These are phyloP conservation scores for Thalassiosira profunda DNA, from an alignment of 108 stramenopile species.

Conservation along the genomic window DNA sequence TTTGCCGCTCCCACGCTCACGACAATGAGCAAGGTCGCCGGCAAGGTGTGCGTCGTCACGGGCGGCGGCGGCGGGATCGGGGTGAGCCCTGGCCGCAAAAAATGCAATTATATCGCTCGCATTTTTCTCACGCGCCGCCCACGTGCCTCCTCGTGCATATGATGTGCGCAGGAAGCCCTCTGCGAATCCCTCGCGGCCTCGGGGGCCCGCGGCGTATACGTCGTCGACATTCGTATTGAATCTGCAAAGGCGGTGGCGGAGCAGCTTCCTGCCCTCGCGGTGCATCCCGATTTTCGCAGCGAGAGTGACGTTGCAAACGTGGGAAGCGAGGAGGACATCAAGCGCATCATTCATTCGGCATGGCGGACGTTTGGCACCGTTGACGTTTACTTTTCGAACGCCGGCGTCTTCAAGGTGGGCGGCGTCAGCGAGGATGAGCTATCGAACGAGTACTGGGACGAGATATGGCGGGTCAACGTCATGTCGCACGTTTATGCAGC, in stretches of 20 bases:
- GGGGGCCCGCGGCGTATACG: slow-evolving; percentile 24
- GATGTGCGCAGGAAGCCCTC: no score
- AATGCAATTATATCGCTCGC: no score
- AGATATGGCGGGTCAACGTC: slow-evolving; percentile 17
- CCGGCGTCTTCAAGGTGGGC: slow-evolving; percentile 9
- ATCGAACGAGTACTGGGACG: slow-evolving; percentile 21
- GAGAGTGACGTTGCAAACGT: slow-evolving; percentile 10
- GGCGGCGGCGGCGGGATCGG: slow-evolving; percentile 51
- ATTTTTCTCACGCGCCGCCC: no score
- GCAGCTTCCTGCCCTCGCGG: background rate
- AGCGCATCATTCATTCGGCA: background rate
- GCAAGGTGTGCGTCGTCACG: slow-evolving; percentile 43
- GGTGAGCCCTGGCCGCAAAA: no score
- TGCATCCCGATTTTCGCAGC: slow-evolving; percentile 2
- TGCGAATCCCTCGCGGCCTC: slow-evolving; percentile 26
- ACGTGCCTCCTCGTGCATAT: no score
- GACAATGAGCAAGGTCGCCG: slow-evolving; percentile 15
- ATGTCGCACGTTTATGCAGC: slow-evolving; percentile 24
- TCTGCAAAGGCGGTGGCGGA: background rate
- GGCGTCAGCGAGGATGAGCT: slow-evolving; percentile 9
- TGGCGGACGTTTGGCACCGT: background rate
- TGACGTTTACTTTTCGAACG: slow-evolving; percentile 20
- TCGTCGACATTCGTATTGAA: slow-evolving; percentile 3
- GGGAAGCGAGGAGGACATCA: slow-evolving; percentile 5
- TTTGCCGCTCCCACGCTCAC: no score